Evolutionary conservation across 176 grass and related monocot species (phyloP).

Genomic region (Avena atlantica): DNA sequence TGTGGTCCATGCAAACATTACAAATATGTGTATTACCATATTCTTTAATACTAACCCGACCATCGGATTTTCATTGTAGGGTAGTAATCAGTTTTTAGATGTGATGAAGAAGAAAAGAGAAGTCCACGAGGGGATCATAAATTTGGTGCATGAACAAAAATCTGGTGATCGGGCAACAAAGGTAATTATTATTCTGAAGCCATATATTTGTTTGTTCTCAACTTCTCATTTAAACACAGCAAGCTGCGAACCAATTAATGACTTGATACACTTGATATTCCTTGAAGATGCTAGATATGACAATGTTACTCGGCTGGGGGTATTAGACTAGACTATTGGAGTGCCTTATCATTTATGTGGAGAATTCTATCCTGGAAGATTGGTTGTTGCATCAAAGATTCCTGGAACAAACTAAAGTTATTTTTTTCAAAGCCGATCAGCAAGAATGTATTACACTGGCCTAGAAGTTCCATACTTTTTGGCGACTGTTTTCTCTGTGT

Average conservation of each 20-base stretch:
- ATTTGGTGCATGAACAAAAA: slow-evolving; percentile 74
- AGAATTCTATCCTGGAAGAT: not conserved
- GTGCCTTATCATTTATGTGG: not conserved
- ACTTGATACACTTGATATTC: not conserved
- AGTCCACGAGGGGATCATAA: slow-evolving; percentile 90
- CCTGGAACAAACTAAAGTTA: not conserved
- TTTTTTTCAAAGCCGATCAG: slow-evolving; percentile 19
- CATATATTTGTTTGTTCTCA: slow-evolving; percentile 30
- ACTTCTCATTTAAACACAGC: not conserved
- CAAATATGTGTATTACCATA: not conserved
- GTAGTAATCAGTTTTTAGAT: slow-evolving; percentile 79
- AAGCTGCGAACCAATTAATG: not conserved
- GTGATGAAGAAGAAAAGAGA: slow-evolving; percentile 95
- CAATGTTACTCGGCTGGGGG: not conserved
- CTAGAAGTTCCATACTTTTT: not conserved
- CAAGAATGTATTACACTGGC: not conserved
- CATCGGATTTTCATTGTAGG: slow-evolving; percentile 55
- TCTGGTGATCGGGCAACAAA: slow-evolving; percentile 46
- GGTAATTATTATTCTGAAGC: slow-evolving; percentile 55
- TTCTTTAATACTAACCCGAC: not conserved
- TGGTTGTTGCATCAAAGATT: slow-evolving; percentile 24
- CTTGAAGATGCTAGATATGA: slow-evolving; percentile 32
- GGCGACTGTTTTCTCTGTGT: not conserved
- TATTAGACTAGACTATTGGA: slow-evolving; percentile 15
- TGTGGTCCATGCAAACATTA: not conserved